phyloP scores from a whole-genome alignment of 441 rosid genomes.

The Gossypium schwendimanii region DNA sequence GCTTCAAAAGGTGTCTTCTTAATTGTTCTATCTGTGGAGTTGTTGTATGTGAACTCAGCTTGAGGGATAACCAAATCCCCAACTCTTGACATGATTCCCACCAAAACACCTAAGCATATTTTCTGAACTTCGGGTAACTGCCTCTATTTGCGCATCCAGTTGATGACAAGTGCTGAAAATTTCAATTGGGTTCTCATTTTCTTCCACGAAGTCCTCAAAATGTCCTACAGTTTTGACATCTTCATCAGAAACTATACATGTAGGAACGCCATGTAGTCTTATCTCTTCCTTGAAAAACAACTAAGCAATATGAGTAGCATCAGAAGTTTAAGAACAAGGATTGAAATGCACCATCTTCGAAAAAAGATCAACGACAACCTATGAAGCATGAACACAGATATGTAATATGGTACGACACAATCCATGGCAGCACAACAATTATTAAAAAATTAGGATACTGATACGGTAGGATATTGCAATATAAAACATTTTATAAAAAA shows the following conservation, averaged over 20 bases:
- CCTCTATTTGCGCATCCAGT: neutral
- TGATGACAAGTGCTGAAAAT: neutral
- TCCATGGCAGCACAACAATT: too few species aligned
- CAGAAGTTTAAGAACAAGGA: neutral
- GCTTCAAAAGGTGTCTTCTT: neutral
- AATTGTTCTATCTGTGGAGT: neutral
- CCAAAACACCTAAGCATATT: neutral
- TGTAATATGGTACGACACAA: too few species aligned
- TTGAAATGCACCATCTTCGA: neutral
- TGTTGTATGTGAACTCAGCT: neutral
- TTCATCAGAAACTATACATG: neutral
- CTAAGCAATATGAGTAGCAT: neutral
- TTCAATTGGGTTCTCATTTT: neutral
- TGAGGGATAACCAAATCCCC: neutral
- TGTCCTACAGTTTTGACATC: neutral
- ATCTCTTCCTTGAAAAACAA: neutral
- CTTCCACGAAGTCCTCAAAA: neutral
- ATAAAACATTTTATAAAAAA: too few species aligned
- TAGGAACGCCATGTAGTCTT: neutral
- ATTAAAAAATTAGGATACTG: too few species aligned
- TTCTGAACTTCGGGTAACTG: neutral
- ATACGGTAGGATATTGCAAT: too few species aligned
- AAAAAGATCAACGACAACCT: neutral
- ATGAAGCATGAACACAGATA: too few species aligned
- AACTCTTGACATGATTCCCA: neutral